Conservation (phyloP, 108 stramenopile genomes). For the Ochromonas danica region DNA sequence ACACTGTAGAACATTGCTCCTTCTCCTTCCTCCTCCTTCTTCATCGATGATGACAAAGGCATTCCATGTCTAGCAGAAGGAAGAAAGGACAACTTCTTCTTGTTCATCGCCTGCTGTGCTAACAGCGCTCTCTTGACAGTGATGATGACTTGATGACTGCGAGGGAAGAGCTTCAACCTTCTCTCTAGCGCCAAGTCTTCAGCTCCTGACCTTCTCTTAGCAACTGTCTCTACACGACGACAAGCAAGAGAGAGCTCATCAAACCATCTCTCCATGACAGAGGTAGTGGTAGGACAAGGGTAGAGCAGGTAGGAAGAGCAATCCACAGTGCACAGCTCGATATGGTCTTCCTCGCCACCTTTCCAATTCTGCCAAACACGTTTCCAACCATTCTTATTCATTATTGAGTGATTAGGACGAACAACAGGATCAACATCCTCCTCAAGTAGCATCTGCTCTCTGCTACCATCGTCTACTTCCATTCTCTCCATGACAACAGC, state of each 20-base stretch:
- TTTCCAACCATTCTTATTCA: background rate
- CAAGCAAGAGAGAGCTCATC: background rate
- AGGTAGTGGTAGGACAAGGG: background rate
- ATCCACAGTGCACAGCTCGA: slow-evolving; percentile 3
- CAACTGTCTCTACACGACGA: background rate
- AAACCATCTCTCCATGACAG: background rate
- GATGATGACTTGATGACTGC: background rate
- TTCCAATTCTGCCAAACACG: background rate
- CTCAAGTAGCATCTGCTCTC: background rate
- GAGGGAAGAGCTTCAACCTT: background rate
- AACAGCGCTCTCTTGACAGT: background rate
- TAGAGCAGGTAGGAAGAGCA: slow-evolving; percentile 25
- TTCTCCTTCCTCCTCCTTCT: no score
- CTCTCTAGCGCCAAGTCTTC: background rate
- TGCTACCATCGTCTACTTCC: background rate
- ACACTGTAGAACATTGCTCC: no score
- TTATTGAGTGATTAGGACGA: background rate
- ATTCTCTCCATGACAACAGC: background rate
- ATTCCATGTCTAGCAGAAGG: no score
- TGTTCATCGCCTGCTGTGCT: no score
- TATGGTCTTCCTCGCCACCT: background rate
- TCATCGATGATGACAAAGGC: no score
- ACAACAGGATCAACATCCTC: background rate
- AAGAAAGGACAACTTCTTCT: no score
- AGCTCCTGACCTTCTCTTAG: background rate